A percentile compares a stretch with the other conserved stretches of the same genome.
phyloP scores from a whole-genome alignment of 2,329 filamentous ascomycete genomes.

The Curvularia sp. region DNA sequence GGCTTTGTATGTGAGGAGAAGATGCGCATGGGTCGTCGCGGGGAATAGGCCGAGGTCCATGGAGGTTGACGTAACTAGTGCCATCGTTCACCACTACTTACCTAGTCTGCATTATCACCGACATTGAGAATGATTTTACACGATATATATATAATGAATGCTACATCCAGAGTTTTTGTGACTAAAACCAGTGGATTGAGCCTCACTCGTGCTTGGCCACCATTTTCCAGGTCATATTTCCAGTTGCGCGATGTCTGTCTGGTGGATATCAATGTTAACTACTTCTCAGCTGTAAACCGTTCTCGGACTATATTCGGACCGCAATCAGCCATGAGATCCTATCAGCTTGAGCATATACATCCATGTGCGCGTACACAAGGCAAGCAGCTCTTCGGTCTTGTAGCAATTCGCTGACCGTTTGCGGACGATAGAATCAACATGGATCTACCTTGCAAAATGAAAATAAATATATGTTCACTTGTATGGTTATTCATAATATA shows the following conservation, averaged over 20 bases:
- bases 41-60: constrained; percentile 3
- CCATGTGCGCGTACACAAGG: neutral
- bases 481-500: too few species aligned
- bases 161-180: neutral
- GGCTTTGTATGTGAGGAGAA: neutral
- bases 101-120: neutral
- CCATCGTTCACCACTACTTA: neutral
- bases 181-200: neutral
- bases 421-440: neutral
- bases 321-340: neutral
- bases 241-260: neutral
- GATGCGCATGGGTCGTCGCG: neutral
- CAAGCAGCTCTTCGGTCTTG: neutral
- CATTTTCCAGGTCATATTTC: neutral
- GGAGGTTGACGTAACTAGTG: neutral
- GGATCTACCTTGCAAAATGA: neutral
- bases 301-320: neutral
- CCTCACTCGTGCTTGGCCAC: neutral
- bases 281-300: neutral
- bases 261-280: neutral
- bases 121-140: neutral
- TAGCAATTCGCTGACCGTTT: neutral
- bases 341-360: neutral
- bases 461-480: too few species aligned
- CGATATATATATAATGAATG: too few species aligned